Base-by-base conservation (phyloP, 805 yeast genomes). In the fission yeast (Schizosaccharomyces pombe) region DNA sequence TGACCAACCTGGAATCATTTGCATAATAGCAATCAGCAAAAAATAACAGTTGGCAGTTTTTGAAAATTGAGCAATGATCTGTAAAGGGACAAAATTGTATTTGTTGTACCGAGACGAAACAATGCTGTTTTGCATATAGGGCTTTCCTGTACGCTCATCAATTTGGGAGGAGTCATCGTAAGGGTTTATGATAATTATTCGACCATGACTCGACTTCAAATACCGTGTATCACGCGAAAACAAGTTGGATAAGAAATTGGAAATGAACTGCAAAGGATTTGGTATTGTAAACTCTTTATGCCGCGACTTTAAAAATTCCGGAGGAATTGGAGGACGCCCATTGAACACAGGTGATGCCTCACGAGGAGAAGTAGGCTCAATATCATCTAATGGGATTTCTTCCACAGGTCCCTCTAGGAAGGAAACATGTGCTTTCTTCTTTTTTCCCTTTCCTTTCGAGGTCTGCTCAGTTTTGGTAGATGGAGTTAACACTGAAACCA, bases 1-100 rank as follows among this genome's bases (percentile, higher is more conserved):
- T 1, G 95, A 85, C 96, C 95, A 91, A 1, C 86, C 77, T 0
- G 98, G 97, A 52, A 91, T 80, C 87, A 89, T 80, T 64, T 91
- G 98, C 71, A 91, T 70, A 57, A 91, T 82, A 1, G 97, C 87
- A 16, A 91, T 91, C 2, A 79, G 72, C 75, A 91, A 68, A 67
- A 91, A 91, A 65, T 91, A 89, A 9, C 63, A 60, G 52, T 91
- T 91, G 30, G 98, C 98, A 49, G 91, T 62, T 63, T 85, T 89
- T 26, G 94, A 85, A 62, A 91, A 89, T 66, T 91, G 98, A 2
- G 91, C 94, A 58, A 77, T 73, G 39, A 91, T 65, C 63, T 91
- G 96, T 58, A 87, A 77, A 1, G 98, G 98, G 1, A 91, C 60
- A 61, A 91, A 91, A 52, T 86, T 75, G 63, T 79, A 77, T 2